A percentile compares a stretch with the other conserved stretches of the same genome.
Conservation (phyloP, 2,329 filamentous ascomycete species). For the Coniochaeta pulveracea region DNA sequence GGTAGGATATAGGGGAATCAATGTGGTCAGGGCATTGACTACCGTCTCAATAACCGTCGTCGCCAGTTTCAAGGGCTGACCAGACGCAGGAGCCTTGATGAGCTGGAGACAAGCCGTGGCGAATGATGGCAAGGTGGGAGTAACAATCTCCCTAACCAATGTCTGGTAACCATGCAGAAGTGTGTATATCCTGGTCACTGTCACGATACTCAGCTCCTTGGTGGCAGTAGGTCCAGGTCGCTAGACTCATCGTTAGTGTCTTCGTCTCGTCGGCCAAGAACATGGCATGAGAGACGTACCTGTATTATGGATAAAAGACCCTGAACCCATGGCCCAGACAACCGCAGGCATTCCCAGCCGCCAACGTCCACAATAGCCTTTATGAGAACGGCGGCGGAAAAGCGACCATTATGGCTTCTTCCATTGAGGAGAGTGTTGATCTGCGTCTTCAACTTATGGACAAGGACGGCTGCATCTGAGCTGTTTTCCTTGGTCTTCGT, state of each 20-base stretch:
- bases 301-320: constrained; percentile 65
- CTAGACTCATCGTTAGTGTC: constrained; percentile 26
- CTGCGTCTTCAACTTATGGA: constrained; percentile 74
- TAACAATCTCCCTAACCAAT: constrained; percentile 76
- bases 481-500: constrained; percentile 46
- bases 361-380: constrained; percentile 76
- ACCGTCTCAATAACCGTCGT: constrained; percentile 51
- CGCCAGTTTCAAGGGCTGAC: constrained; percentile 27
- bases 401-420: constrained; percentile 61
- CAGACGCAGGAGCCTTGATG: constrained; percentile 31
- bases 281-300: constrained; percentile 28
- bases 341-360: constrained; percentile 70
- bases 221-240: constrained; percentile 67
- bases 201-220: constrained; percentile 67
- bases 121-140: constrained; percentile 66
- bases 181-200: constrained; percentile 73
- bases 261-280: background rate
- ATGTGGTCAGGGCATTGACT: constrained; percentile 56
- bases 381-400: constrained; percentile 65
- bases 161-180: constrained; percentile 75
- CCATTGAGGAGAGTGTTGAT: constrained; percentile 70
- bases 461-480: constrained; percentile 55
- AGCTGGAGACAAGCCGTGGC: constrained; percentile 63
- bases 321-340: constrained; percentile 63
- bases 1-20: constrained; percentile 73